These are phyloP conservation scores for Magnolia officinalis DNA, from an alignment of 164 flowering plant species.

Conservation along the genomic window DNA sequence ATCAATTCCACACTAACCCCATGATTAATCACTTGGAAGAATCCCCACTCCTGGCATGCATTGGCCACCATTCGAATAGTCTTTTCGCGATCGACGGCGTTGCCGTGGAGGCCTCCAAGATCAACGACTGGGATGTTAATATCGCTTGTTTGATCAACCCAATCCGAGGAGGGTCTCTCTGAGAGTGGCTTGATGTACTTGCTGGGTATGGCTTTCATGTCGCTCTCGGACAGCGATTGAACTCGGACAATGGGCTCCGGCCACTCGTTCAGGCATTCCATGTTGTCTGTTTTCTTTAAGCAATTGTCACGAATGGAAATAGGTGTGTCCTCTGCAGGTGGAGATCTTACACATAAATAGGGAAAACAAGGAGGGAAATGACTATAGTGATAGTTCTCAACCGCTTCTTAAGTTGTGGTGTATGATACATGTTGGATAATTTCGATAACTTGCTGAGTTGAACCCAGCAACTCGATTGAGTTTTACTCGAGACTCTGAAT, in stretches of 20 bases:
- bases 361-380: too few species aligned
- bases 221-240: conserved; percentile 52
- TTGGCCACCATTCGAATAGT: conserved; percentile 16
- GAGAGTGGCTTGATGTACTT: conserved; percentile 44
- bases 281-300: not conserved
- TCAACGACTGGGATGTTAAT: conserved; percentile 3
- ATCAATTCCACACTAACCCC: conserved; percentile 53
- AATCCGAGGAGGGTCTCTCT: conserved; percentile 14
- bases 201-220: conserved; percentile 36
- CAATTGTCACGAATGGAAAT: too few species aligned
- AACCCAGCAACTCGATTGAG: too few species aligned
- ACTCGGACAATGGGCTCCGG: conserved; percentile 58
- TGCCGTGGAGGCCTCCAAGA: not conserved
- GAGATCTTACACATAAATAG: too few species aligned
- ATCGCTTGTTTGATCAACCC: not conserved
- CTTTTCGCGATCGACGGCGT: not conserved
- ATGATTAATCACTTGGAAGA: conserved; percentile 72
- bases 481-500: too few species aligned
- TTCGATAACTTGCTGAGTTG: too few species aligned
- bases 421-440: too few species aligned
- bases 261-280: conserved; percentile 22
- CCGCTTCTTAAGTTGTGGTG: too few species aligned
- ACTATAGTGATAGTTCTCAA: too few species aligned
- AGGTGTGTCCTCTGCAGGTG: too few species aligned
- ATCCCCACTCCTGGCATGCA: conserved; percentile 77